phyloP scores from a whole-genome alignment of 768 basidiomycete genomes.

The Leccinum olivaceopallidum region DNA sequence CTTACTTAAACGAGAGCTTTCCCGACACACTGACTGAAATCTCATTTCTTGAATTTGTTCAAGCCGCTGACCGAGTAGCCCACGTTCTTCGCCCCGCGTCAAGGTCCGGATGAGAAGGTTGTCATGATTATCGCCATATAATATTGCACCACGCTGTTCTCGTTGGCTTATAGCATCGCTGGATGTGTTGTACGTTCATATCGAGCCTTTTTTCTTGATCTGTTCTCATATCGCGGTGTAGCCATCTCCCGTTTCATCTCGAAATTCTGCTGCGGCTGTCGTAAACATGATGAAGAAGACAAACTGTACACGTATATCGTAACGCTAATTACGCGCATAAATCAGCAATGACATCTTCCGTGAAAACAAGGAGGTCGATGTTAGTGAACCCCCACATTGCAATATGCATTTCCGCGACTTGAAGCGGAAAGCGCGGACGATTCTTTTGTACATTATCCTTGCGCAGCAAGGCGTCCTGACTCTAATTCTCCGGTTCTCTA shows the following conservation, averaged over 20 bases:
- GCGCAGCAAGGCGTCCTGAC: not conserved
- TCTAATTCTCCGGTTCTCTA: constrained; percentile 18
- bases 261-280: constrained; percentile 22
- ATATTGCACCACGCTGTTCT: not conserved
- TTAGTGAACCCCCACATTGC: constrained; percentile 8
- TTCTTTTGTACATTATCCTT: constrained; percentile 12
- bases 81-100: constrained; percentile 24
- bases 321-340: not conserved
- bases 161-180: not conserved
- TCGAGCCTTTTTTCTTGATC: not conserved
- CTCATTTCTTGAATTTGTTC: constrained; percentile 27
- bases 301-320: constrained; percentile 11
- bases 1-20: constrained; percentile 18
- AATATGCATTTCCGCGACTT: constrained; percentile 23
- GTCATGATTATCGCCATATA: constrained; percentile 35
- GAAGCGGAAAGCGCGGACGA: not conserved
- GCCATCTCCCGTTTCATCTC: constrained; percentile 27
- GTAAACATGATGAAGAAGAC: constrained; percentile 22
- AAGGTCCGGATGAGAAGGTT: constrained; percentile 25
- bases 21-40: constrained; percentile 15
- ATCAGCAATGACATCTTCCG: constrained; percentile 2
- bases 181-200: not conserved
- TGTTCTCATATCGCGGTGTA: not conserved
- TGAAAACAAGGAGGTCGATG: not conserved
- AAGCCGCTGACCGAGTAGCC: constrained; percentile 34